Evolutionary conservation across 768 basidiomycete species (phyloP).

Genomic region (Trametes cubensis): DNA sequence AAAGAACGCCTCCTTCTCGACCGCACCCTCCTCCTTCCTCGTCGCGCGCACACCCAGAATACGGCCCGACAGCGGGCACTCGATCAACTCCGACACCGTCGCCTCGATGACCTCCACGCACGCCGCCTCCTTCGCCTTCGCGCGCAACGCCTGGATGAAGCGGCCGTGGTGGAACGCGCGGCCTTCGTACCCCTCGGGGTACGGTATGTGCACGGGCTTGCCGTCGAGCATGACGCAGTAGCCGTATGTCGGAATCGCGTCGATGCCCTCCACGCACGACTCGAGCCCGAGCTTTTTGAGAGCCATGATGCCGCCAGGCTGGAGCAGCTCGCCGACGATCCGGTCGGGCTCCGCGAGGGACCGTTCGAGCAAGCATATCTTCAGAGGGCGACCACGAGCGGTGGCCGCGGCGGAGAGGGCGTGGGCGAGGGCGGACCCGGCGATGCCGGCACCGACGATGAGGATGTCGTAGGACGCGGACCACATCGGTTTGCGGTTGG

Average conservation of each 20-base stretch:
- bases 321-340: slow-evolving; percentile 95
- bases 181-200: slow-evolving; percentile 73
- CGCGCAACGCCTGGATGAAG: slow-evolving; percentile 80
- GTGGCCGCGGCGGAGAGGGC: slow-evolving; percentile 66
- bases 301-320: slow-evolving; percentile 86
- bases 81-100: slow-evolving; percentile 76
- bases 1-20: slow-evolving; percentile 55
- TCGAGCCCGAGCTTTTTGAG: slow-evolving; percentile 78
- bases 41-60: slow-evolving; percentile 72
- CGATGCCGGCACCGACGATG: slow-evolving; percentile 92
- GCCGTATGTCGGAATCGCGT: slow-evolving; percentile 78
- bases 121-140: slow-evolving; percentile 56
- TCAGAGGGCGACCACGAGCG: slow-evolving; percentile 52
- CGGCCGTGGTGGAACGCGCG: slow-evolving; percentile 93
- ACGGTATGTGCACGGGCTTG: slow-evolving; percentile 83
- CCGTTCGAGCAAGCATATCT: slow-evolving; percentile 86
- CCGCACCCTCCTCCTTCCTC: slow-evolving; percentile 38
- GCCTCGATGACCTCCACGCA: slow-evolving; percentile 85
- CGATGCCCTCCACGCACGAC: slow-evolving; percentile 81
- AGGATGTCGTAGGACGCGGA: slow-evolving; percentile 65
- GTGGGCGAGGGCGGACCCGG: slow-evolving; percentile 85
- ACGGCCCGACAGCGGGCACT: slow-evolving; percentile 51
- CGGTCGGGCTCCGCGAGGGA: slow-evolving; percentile 92
- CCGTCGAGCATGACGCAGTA: slow-evolving; percentile 79
- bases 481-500: slow-evolving; percentile 24